phyloP scores from a whole-genome alignment of 2,329 filamentous ascomycete genomes.

The Paecilomyces sp. region DNA sequence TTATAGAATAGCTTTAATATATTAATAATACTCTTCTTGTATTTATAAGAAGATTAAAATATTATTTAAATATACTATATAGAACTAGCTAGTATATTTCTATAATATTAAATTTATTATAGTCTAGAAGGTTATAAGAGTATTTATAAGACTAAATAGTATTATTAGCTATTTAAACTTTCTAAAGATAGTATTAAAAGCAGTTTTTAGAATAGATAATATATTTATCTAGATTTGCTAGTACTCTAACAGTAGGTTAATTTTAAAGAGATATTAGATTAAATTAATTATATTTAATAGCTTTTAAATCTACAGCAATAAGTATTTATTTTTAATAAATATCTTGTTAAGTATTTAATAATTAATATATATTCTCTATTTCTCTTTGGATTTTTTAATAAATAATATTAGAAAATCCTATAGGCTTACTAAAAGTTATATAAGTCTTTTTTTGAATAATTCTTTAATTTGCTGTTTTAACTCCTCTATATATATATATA shows the following conservation, averaged over 20 bases:
- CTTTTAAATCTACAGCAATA: neutral
- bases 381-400: neutral
- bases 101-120: neutral
- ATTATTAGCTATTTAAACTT: neutral
- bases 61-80: neutral
- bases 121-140: neutral
- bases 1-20: too few species aligned
- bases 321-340: neutral
- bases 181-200: neutral
- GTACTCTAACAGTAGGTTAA: neutral
- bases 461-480: neutral
- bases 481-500: neutral
- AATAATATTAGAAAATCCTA: neutral
- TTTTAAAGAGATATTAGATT: neutral
- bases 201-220: neutral
- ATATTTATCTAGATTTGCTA: neutral
- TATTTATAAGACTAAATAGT: too few species aligned
- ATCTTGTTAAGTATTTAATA: neutral
- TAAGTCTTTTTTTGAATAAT: neutral
- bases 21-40: neutral
- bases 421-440: neutral
- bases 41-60: neutral
- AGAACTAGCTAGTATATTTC: neutral
- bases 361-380: neutral
- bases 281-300: neutral